Evolutionary conservation across 163 green algal genomes (phyloP).

Genomic region (Trebouxia gelatinosa): DNA sequence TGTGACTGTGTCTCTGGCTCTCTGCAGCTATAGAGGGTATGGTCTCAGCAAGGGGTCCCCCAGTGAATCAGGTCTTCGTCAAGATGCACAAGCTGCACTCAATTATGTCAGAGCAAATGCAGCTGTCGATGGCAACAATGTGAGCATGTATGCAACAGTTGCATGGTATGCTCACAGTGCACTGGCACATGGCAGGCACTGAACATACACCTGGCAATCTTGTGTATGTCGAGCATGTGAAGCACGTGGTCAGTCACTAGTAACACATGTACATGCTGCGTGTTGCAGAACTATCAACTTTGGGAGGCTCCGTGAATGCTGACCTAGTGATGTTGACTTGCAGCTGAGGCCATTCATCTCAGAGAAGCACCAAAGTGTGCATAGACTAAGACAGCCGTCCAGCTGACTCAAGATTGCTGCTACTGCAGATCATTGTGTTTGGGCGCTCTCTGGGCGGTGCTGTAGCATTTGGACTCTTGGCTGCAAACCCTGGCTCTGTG

Average conservation of each 20-base stretch:
- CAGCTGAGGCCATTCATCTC: not conserved
- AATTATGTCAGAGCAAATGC: conserved; percentile 51
- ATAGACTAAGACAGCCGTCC: no score
- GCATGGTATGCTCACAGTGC: not conserved
- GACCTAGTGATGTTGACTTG: not conserved
- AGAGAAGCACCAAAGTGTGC: not conserved
- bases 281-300: not conserved
- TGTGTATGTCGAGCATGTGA: no score
- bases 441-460: conserved; percentile 89
- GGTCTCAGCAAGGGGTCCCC: conserved; percentile 69
- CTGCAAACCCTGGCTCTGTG: conserved; percentile 58
- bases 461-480: conserved; percentile 79
- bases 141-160: not conserved
- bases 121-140: conserved; percentile 59
- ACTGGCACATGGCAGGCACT: not conserved
- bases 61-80: conserved; percentile 67
- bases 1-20: not conserved
- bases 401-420: not conserved
- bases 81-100: conserved; percentile 70
- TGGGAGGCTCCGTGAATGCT: not conserved
- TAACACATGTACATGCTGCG: not conserved
- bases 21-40: conserved; percentile 88
- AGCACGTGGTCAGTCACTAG: no score
- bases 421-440: conserved; percentile 78
- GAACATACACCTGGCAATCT: no score